Conservation (phyloP, 2,329 filamentous ascomycete genomes). For the Lachnellula willkommii region DNA sequence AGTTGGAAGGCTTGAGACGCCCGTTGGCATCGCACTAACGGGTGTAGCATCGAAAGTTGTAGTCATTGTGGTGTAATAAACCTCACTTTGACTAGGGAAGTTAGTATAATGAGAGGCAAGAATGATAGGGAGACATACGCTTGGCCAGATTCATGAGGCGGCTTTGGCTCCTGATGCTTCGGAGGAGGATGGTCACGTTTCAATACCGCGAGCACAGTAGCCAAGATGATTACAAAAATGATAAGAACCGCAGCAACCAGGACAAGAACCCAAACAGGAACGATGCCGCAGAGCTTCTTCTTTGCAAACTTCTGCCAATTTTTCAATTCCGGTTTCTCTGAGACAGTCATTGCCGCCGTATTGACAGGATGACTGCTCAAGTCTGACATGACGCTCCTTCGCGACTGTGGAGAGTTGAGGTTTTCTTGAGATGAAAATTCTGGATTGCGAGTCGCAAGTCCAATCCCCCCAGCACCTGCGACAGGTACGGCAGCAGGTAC, state of each 20-base stretch:
- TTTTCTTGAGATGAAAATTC: slow-evolving; percentile 58
- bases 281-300: slow-evolving; percentile 51
- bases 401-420: slow-evolving; percentile 44
- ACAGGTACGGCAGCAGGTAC: slow-evolving; percentile 19
- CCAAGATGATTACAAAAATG: slow-evolving; percentile 54
- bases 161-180: slow-evolving; percentile 1
- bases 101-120: not conserved
- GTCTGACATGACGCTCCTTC: slow-evolving; percentile 47
- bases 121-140: slow-evolving; percentile 18
- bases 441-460: slow-evolving; percentile 55
- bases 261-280: slow-evolving; percentile 58
- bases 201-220: slow-evolving; percentile 33
- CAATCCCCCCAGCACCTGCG: slow-evolving; percentile 54
- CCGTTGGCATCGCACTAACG: slow-evolving; percentile 45
- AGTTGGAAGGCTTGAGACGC: slow-evolving; percentile 47
- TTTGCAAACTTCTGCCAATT: slow-evolving; percentile 50
- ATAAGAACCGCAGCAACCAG: slow-evolving; percentile 48
- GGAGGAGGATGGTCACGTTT: slow-evolving; percentile 14
- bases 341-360: slow-evolving; percentile 39
- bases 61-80: slow-evolving; percentile 28
- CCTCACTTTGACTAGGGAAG: slow-evolving; percentile 11
- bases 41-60: slow-evolving; percentile 46
- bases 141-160: not conserved
- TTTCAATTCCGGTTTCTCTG: slow-evolving; percentile 45
- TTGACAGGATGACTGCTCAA: slow-evolving; percentile 51